A percentile compares a stretch with the other conserved stretches of the same genome.
phyloP scores from a whole-genome alignment of 768 basidiomycete genomes.

The Phlebiopsis flavidoalba region DNA sequence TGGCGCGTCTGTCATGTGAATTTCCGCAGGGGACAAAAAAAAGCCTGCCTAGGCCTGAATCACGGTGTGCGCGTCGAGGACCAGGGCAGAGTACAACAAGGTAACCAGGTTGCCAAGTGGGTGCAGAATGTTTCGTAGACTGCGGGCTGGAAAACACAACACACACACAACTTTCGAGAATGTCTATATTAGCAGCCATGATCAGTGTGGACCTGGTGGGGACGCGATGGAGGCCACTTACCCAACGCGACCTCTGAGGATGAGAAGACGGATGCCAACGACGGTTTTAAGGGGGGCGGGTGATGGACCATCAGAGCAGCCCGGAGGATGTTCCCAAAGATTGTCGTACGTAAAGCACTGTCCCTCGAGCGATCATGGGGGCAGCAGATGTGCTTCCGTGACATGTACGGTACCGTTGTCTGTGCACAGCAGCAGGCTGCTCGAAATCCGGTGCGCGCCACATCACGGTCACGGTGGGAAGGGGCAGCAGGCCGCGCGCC shows the following conservation, averaged over 20 bases:
- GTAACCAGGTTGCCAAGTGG: neutral
- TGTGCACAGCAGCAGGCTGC: neutral
- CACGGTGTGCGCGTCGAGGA: no score
- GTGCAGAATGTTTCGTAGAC: neutral
- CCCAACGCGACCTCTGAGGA: neutral
- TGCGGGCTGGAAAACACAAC: neutral
- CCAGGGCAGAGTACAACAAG: neutral
- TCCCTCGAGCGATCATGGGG: no score
- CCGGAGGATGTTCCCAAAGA: neutral
- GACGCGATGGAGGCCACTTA: neutral
- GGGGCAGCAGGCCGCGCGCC: no score
- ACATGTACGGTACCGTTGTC: neutral
- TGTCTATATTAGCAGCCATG: no score
- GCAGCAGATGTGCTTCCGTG: no score
- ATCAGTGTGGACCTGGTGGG: no score
- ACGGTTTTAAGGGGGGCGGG: no score
- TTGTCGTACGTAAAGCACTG: neutral
- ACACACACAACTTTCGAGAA: neutral
- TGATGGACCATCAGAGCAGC: neutral
- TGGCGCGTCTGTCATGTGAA: no score
- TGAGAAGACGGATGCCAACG: neutral
- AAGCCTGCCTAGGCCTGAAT: no score
- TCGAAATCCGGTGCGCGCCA: no score
- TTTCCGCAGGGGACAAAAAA: no score
- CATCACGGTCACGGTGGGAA: no score